phyloP scores from a whole-genome alignment of 2,329 filamentous ascomycete genomes.

The Trichoderma sp. region DNA sequence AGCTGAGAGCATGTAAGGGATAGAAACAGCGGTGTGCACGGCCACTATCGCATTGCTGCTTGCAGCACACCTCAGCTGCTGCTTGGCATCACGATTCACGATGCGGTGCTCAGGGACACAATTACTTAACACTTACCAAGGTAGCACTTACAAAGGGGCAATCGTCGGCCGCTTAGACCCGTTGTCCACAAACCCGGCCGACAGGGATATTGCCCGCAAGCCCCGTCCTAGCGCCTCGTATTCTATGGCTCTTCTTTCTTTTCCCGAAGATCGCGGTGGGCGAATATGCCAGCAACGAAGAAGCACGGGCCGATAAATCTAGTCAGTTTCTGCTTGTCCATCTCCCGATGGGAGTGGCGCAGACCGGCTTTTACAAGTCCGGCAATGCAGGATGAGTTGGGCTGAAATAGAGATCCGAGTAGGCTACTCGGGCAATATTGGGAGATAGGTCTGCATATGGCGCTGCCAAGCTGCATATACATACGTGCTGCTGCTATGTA shows the following conservation, averaged over 20 bases:
- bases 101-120: background rate
- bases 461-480: background rate
- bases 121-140: background rate
- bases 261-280: slow-evolving; percentile 7
- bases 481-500: background rate
- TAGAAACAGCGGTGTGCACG: slow-evolving; percentile 13
- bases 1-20: background rate
- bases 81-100: background rate
- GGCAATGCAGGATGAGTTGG: slow-evolving; percentile 11
- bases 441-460: background rate
- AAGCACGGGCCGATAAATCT: slow-evolving; percentile 1
- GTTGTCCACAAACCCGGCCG: background rate
- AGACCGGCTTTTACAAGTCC: background rate
- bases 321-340: slow-evolving; percentile 1
- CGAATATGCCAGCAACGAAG: background rate
- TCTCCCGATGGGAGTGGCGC: slow-evolving; percentile 16
- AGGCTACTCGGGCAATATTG: background rate
- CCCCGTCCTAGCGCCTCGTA: slow-evolving; percentile 7
- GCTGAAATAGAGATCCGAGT: background rate
- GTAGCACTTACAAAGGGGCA: background rate
- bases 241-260: slow-evolving; percentile 3
- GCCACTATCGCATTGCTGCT: background rate
- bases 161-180: background rate
- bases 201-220: background rate
- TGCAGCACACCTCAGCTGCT: background rate